These are phyloP conservation scores for Papilionanthe hybrid DNA, from an alignment of 116 monocot genomes.

Conservation along the genomic window DNA sequence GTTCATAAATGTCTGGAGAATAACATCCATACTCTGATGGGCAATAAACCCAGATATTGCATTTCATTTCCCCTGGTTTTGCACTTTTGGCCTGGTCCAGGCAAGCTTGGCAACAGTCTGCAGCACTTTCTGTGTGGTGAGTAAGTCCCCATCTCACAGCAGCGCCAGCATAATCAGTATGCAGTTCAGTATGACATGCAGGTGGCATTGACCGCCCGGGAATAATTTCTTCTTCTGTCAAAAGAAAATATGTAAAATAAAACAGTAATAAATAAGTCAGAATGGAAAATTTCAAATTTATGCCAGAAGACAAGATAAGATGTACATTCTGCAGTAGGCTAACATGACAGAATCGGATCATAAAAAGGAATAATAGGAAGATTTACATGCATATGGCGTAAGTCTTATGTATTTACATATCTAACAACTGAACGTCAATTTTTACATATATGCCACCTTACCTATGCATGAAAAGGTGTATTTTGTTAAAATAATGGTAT, in stretches of 20 bases:
- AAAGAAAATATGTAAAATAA: background rate
- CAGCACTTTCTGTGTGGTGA: slow-evolving; percentile 88
- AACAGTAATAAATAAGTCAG: background rate
- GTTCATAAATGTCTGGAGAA: slow-evolving; percentile 91
- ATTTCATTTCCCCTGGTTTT: slow-evolving; percentile 67
- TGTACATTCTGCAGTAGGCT: background rate
- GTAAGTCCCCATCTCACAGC: slow-evolving; percentile 95
- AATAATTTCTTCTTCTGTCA: slow-evolving; percentile 62
- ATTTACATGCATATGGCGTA: too few species aligned
- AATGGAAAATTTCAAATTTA: background rate
- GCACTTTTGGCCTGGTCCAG: slow-evolving; percentile 81
- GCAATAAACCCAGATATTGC: slow-evolving; percentile 99
- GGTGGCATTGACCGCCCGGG: slow-evolving; percentile 59
- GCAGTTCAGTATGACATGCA: slow-evolving; percentile 76
- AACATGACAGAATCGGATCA: background rate
- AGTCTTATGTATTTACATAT: too few species aligned
- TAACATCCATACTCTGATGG: slow-evolving; percentile 78
- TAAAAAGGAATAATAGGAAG: background rate
- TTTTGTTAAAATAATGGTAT: too few species aligned
- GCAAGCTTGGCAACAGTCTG: slow-evolving; percentile 93
- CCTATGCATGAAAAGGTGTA: too few species aligned
- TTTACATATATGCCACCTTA: too few species aligned
- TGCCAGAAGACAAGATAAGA: background rate
- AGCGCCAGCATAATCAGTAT: slow-evolving; percentile 85
- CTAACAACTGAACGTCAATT: too few species aligned